Base-by-base conservation (phyloP, 2,329 filamentous ascomycete genomes). In the Cordyceps farinosa region DNA sequence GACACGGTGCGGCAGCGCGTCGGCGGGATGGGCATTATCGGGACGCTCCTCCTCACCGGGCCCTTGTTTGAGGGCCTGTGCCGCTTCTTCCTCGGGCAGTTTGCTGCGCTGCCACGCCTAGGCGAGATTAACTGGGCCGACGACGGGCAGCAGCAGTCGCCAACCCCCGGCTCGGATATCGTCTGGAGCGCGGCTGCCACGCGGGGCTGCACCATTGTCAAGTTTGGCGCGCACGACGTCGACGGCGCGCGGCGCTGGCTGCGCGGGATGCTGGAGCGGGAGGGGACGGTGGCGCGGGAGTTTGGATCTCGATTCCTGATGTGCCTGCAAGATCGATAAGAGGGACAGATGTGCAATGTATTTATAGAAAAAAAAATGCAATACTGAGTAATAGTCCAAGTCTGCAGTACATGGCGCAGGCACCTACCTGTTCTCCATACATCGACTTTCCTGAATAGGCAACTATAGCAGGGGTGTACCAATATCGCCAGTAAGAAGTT, bases 131-230 rank as follows among this genome's bases (percentile, higher is more conserved):
- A 91, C 71, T 95, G 84, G 83, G 78, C 85, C 63, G 71, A 71
- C 42, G 70, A 87, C 61, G 76, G 86, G 34, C 70, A 72, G 72
- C 80, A 58, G 30, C 30, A 17, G 40, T 15, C 76, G 67, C 70
- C 22, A 22, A 22, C 22, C 22, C 22, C 75, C 15, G 78, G 81
- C 27, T 45, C 36, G 57, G 82, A 82, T 42, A 74, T 93, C 5
- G 78, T 91, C 3, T 94, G 90, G 90, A 91, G 90, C 27, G 90
- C 88, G n/a, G 88, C 90, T 15, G 82, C 82, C 38, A 84, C 92
- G 40, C 82, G 90, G 52, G 88, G 90, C 3, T 94, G 91, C 70
- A 87, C 91, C 3, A 81, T 95, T n/a, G 87, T 96, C 65, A 96
- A 96, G 73, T 94, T 96, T 72, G 90, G 90, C 2, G 90, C 91